Evolutionary conservation across 1,284 basidiomycete species (phyloP).

Genomic region (Meira nashicola): DNA sequence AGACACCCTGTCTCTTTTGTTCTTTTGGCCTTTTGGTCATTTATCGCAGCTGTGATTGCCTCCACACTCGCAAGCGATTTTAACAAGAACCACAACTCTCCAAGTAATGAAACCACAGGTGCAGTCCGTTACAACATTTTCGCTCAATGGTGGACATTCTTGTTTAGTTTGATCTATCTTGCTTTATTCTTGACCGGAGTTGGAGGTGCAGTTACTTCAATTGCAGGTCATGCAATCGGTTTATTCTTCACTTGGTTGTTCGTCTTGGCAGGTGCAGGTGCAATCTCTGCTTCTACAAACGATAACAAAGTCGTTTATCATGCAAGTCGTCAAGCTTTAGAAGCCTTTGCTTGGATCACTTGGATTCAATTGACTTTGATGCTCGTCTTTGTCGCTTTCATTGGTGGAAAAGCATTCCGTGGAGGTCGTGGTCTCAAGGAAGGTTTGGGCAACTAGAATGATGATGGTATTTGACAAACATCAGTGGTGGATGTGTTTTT

Average conservation of each 20-base stretch:
- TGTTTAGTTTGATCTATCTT: slow-evolving; percentile 42
- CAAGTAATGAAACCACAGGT: slow-evolving; percentile 24
- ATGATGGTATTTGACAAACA: no score
- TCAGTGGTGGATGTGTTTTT: no score
- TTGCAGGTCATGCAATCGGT: slow-evolving; percentile 46
- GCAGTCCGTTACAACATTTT: slow-evolving; percentile 46
- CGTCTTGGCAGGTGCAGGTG: slow-evolving; percentile 44
- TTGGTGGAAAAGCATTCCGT: slow-evolving; percentile 47
- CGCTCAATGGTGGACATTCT: slow-evolving; percentile 48
- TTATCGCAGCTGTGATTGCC: slow-evolving; percentile 47
- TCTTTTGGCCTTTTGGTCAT: slow-evolving; percentile 36
- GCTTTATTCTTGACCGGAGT: slow-evolving; percentile 47
- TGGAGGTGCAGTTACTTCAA: slow-evolving; percentile 49
- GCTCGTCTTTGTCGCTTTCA: slow-evolving; percentile 37
- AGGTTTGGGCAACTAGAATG: slow-evolving; percentile 20
- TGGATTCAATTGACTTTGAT: slow-evolving; percentile 40
- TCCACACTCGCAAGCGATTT: slow-evolving; percentile 41
- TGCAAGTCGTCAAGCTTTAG: slow-evolving; percentile 43
- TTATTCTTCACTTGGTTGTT: slow-evolving; percentile 47
- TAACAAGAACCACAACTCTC: slow-evolving; percentile 31
- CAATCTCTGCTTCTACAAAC: slow-evolving; percentile 38
- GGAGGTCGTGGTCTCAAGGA: slow-evolving; percentile 50
- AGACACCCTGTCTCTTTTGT: slow-evolving; percentile 48
- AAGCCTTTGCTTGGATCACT: slow-evolving; percentile 49
- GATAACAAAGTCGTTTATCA: slow-evolving; percentile 32